Evolutionary conservation across 805 yeast genomes (phyloP), one percentile per base, ranked within the genome.

Genomic region (Scheffersomyces spartinae): DNA sequence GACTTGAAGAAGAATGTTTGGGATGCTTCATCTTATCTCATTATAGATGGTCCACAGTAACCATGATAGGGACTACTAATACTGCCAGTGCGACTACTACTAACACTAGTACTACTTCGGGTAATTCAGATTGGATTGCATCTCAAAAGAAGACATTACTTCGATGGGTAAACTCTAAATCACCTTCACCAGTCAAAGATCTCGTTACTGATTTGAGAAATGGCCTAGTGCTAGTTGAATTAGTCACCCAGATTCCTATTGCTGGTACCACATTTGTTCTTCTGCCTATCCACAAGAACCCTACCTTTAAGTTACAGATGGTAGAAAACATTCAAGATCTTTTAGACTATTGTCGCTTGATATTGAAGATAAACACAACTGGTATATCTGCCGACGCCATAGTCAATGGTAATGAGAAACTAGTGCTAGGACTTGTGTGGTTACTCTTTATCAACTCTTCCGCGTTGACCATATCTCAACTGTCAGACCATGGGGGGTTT

Each of bases 391-490:
- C 58, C 15, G 63, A 58, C 15, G 47, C 51, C 35, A 43, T 59
- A 7, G 47, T 47, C 15, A 56, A 48, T 17, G 63, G 63, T 3
- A 45, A 59, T 35, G 30, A 45, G 19, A 59, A 58, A 32, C 36
- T 52, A 11, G 49, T 52, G 13, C 34, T 58, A 29, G 62, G 63
- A n/a, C 40, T 57, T 17, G 35, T 55, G 3, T 59, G 65, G 65
- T 40, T 54, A 15, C 30, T 58, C 18, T 57, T 55, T 26, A 35
- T 57, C 22, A 52, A 45, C 33, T 40, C 51, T 16, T 41, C 55
- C 7, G n/a, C n/a, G n/a, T n/a, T n/a, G n/a, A n/a, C n/a, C n/a
- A 25, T 40, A 16, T 18, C 43, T 7, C n/a, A n/a, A n/a, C 15
- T 26, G 12, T 40, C 40, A 22, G 52, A 40, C 13, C 34, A 41